Base-by-base conservation (phyloP, 306 rosid genomes). In the Vigna radiata region DNA sequence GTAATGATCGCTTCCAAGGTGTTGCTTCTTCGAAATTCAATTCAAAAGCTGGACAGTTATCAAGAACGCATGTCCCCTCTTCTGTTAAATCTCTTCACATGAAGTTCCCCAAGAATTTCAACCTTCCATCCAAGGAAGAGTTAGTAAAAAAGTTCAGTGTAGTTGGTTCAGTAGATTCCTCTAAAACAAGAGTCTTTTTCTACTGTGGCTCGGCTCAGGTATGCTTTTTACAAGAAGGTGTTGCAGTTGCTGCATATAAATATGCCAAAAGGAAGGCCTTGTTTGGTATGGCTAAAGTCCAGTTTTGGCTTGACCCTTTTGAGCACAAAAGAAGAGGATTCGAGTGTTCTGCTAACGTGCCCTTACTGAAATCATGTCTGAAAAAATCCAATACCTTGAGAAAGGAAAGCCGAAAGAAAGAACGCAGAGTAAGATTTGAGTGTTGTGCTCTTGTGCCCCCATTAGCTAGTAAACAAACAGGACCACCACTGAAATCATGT, bases 111-210 rank as follows among this genome's bases (percentile, higher is more conserved):
- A 84, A 60, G 72, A 56, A 71, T 71, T 75, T 75, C 68, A 53
- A 84, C 49, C 59, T 81, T 52, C 90, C 90, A 23, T 71, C 87
- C 0, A 84, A 84, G 52, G 49, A 12, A 50, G 54, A 71, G 59
- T 52, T 86, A 41, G 59, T 84, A 66, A 61, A 84, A 75, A 84
- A 71, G 62, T 86, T 86, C 31, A 78, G 83, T 46, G 77, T 49
- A 46, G 84, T 86, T 81, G 90, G 90, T 46, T 33, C 72, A 27
- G 23, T 86, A 39, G 84, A 86, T 81, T 75, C 64, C 68, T 39
- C 33, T 29, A 72, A 17, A 46, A 81, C 90, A 18, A 78, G 68
- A 54, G 58, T 81, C 59, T 75, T 12, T 58, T 25, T 12, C 19
- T 37, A 31, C 23, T 1, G 52, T 6, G 80, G 83, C 41, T 55